phyloP scores from a whole-genome alignment of 371 early-diverging fungal species.

The Choanephora cucurbitarum region DNA sequence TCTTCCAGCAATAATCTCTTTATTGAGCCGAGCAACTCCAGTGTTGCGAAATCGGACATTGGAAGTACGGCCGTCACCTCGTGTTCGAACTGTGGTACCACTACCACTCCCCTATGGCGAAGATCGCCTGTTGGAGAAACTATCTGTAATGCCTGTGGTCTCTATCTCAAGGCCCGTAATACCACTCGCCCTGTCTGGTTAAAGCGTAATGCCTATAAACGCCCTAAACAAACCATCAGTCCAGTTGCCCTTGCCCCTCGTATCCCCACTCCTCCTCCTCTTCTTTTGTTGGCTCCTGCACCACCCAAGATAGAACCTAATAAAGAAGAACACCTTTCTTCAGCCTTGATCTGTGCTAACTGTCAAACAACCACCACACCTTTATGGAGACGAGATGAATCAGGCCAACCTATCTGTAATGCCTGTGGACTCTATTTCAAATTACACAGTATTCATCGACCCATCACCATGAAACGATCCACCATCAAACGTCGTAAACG shows the following conservation, averaged over 20 bases:
- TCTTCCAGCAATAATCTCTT: conserved; percentile 48
- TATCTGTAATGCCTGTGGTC: conserved; percentile 94
- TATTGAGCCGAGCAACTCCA: conserved; percentile 60
- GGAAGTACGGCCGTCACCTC: conserved; percentile 53
- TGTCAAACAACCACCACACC: conserved; percentile 80
- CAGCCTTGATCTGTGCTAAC: conserved; percentile 61
- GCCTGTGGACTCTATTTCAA: conserved; percentile 84
- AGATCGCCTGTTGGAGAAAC: conserved; percentile 79
- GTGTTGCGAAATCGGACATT: conserved; percentile 59
- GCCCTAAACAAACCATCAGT: conserved; percentile 13
- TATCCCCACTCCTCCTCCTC: conserved; percentile 24
- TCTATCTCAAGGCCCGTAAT: conserved; percentile 82
- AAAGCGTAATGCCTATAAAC: conserved; percentile 58
- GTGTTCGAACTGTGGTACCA: conserved; percentile 90
- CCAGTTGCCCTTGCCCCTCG: conserved; percentile 26
- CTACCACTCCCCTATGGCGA: conserved; percentile 93
- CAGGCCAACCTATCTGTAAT: conserved; percentile 74
- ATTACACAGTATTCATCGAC: conserved; percentile 66
- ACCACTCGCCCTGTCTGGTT: conserved; percentile 81
- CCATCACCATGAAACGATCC: conserved; percentile 54
- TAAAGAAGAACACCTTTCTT: background rate
- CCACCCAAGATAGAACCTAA: conserved; percentile 11
- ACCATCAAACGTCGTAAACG: conserved; percentile 60
- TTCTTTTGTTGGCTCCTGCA: conserved; percentile 39
- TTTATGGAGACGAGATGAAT: conserved; percentile 77